Evolutionary conservation across 2,329 filamentous ascomycete genomes (phyloP), one percentile per base, ranked within the genome.

Genomic region (Pseudocercospora eumusae): DNA sequence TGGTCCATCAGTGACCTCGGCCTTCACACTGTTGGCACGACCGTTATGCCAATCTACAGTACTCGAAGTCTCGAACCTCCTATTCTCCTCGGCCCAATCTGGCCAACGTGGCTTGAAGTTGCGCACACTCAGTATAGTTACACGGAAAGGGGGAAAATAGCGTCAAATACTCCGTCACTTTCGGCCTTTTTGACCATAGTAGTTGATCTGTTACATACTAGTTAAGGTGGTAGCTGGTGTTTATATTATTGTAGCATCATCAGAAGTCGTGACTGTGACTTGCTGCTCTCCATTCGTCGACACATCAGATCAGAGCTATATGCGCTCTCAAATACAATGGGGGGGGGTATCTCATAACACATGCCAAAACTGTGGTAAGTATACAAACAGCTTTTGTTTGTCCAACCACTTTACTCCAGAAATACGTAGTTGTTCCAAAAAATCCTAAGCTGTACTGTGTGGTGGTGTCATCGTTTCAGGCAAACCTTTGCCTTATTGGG

Each of bases 301-400:
- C 36, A 15, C 36, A 40, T 40, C 36, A 40, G n/a, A 18, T 40
- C 36, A 40, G 36, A 40, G 36, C 36, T 40, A 23, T 45, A 20
- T 2, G 44, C 21, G 21, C 44, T 20, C 44, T 20, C 44, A 25
- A 20, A 25, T 20, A 18, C 44, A 20, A 58, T 58, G 58, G 65
- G 65, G 63, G 56, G 58, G 65, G 65, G 63, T 66, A 67, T 67
- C 63, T 66, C 64, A 40, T 62, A 63, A 67, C 54, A 64, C 57
- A 62, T 59, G 57, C 60, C 59, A 44, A 54, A 53, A 28, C 15
- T 21, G 44, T 47, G 44, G 44, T 47, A 47, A 18, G 20, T 23
- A 47, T 47, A 47, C 44, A 47, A 47, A 47, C 44, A 13, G 18
- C 23, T 52, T 18, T 52, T n/a, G 47, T 52, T 10, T 52, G 11